Evolutionary conservation across 2,329 filamentous ascomycete genomes (phyloP).

Genomic region (Fusarium praegraminearum): DNA sequence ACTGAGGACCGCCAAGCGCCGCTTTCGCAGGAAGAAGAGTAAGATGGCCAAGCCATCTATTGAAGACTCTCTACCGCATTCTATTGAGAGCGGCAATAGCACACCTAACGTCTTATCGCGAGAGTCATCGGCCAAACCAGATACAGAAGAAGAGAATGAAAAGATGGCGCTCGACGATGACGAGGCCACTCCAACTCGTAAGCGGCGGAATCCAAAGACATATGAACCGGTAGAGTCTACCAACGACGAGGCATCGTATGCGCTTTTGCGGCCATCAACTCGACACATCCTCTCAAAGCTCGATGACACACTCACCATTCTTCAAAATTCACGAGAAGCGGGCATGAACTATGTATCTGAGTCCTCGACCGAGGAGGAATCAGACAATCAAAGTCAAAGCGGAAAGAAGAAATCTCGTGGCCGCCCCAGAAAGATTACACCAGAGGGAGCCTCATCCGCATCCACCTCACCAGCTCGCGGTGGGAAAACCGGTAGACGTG

Average conservation of each 20-base stretch:
- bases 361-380: slow-evolving; percentile 56
- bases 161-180: slow-evolving; percentile 20
- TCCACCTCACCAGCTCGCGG: slow-evolving; percentile 25
- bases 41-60: slow-evolving; percentile 40
- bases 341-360: slow-evolving; percentile 55
- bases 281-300: slow-evolving; percentile 77
- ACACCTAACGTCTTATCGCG: slow-evolving; percentile 20
- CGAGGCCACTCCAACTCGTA: not conserved
- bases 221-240: slow-evolving; percentile 69
- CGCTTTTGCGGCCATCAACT: slow-evolving; percentile 74
- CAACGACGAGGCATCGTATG: slow-evolving; percentile 76
- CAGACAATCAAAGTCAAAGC: slow-evolving; percentile 46
- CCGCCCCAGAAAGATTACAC: slow-evolving; percentile 43
- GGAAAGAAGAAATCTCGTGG: slow-evolving; percentile 47
- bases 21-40: slow-evolving; percentile 58
- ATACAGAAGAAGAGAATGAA: slow-evolving; percentile 35
- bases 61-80: slow-evolving; percentile 26
- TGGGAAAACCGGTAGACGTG: slow-evolving; percentile 43
- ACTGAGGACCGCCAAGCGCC: slow-evolving; percentile 74
- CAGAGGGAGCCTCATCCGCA: slow-evolving; percentile 7
- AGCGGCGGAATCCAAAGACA: slow-evolving; percentile 28
- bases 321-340: slow-evolving; percentile 75
- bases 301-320: slow-evolving; percentile 74
- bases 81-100: slow-evolving; percentile 22
- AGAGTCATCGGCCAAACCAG: slow-evolving; percentile 36